Conservation (phyloP, 2,329 filamentous ascomycete species). For the Paecilomyces dactylethromorphus region DNA sequence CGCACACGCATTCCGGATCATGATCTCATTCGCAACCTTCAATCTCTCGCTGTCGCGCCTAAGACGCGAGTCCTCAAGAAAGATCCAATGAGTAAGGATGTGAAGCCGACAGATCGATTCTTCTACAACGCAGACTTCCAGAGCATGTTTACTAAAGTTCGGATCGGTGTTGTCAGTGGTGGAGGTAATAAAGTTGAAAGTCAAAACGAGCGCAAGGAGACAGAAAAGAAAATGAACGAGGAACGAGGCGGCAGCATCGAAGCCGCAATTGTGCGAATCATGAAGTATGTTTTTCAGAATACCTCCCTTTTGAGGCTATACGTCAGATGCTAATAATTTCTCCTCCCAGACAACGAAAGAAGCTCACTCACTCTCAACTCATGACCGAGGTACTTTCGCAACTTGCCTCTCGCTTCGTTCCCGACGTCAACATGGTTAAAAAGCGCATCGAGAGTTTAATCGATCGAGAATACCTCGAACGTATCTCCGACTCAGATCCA, state of each 20-base stretch:
- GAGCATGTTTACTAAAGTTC: conserved; percentile 79
- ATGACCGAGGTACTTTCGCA: conserved; percentile 47
- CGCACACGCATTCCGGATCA: conserved; percentile 68
- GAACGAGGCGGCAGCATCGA: conserved; percentile 45
- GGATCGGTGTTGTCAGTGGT: conserved; percentile 73
- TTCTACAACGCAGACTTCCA: conserved; percentile 74
- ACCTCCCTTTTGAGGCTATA: not conserved
- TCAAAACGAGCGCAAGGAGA: conserved; percentile 49
- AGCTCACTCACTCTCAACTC: conserved; percentile 40
- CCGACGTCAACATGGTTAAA: conserved; percentile 49
- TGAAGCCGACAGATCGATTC: conserved; percentile 73
- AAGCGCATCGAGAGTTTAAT: conserved; percentile 48
- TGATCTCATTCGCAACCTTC: conserved; percentile 71
- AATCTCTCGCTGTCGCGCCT: conserved; percentile 72
- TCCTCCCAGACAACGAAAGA: conserved; percentile 40
- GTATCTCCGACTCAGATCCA: conserved; percentile 32
- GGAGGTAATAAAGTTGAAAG: conserved; percentile 80
- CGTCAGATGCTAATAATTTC: conserved; percentile 3
- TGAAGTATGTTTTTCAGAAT: conserved; percentile 38
- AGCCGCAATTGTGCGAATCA: conserved; percentile 47
- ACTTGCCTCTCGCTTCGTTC: conserved; percentile 42
- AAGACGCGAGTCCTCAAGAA: conserved; percentile 79
- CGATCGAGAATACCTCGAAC: conserved; percentile 48
- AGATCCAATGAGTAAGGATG: conserved; percentile 68
- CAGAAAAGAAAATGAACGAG: conserved; percentile 45